Conservation (phyloP, 2,329 filamentous ascomycete species). For the Verticillium alfalfae region DNA sequence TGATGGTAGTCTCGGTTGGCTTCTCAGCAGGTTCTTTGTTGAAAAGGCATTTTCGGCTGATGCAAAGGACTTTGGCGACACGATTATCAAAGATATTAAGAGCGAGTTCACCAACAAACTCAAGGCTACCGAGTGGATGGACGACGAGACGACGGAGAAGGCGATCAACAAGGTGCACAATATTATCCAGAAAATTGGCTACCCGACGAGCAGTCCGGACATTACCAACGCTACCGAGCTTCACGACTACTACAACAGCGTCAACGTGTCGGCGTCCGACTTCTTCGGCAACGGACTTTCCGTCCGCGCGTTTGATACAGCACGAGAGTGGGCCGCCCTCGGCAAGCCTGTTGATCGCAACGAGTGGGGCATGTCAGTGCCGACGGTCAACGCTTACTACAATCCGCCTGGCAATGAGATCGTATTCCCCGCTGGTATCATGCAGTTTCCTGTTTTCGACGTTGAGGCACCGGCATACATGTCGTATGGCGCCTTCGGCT, state of each 20-base stretch:
- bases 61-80: conserved; percentile 61
- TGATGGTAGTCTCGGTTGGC: conserved; percentile 58
- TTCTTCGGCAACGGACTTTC: conserved; percentile 56
- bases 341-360: conserved; percentile 56
- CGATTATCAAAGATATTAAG: conserved; percentile 67
- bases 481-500: conserved; percentile 64
- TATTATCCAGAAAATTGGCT: conserved; percentile 64
- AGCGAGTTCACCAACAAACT: conserved; percentile 57
- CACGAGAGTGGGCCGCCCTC: conserved; percentile 49
- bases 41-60: conserved; percentile 62
- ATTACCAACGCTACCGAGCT: conserved; percentile 53
- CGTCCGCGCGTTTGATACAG: conserved; percentile 40
- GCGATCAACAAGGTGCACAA: conserved; percentile 61
- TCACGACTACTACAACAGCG: conserved; percentile 47
- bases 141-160: conserved; percentile 50
- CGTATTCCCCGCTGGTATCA: conserved; percentile 63
- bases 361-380: conserved; percentile 55
- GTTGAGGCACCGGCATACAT: conserved; percentile 58
- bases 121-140: conserved; percentile 58
- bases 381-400: conserved; percentile 64
- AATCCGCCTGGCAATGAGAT: conserved; percentile 62
- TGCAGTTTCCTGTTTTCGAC: conserved; percentile 64
- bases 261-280: conserved; percentile 42
- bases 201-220: conserved; percentile 57
- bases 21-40: conserved; percentile 65